Conservation (phyloP, 1,284 basidiomycete genomes). For the Retiboletus flavoniger region DNA sequence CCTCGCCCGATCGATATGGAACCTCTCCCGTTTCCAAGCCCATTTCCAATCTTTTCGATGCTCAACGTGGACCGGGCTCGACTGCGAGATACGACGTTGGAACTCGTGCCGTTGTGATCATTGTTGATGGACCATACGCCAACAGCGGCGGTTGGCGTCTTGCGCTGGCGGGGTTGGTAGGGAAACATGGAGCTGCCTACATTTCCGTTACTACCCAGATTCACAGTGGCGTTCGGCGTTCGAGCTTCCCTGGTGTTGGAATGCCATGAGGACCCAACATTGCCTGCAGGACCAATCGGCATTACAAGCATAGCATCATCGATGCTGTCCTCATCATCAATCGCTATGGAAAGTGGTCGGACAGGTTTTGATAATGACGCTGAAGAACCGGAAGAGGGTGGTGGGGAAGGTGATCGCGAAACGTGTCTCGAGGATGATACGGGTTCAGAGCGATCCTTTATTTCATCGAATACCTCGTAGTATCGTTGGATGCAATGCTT, state of each 20-base stretch:
- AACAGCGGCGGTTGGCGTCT: constrained; percentile 27
- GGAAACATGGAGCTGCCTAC: constrained; percentile 18
- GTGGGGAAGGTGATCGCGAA: constrained; percentile 30
- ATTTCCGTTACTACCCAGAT: constrained; percentile 1
- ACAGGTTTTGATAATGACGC: constrained; percentile 21
- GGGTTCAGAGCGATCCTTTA: constrained; percentile 65
- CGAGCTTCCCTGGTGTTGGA: constrained; percentile 11
- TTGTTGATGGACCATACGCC: constrained; percentile 33
- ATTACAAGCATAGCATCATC: constrained; percentile 75
- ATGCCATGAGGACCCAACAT: constrained; percentile 14
- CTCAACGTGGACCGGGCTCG: constrained; percentile 61
- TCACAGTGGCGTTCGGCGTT: constrained; percentile 8
- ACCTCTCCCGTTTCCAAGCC: constrained; percentile 44
- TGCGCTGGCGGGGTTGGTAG: constrained; percentile 43
- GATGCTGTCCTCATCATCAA: constrained; percentile 65
- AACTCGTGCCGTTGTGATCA: constrained; percentile 21
- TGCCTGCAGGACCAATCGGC: constrained; percentile 55
- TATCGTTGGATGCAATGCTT: constrained; percentile 79
- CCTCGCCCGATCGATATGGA: constrained; percentile 64
- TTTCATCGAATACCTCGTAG: constrained; percentile 82
- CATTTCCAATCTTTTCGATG: constrained; percentile 45
- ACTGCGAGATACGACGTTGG: constrained; percentile 28
- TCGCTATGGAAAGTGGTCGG: constrained; percentile 24
- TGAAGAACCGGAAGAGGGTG: constrained; percentile 31
- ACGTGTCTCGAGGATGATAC: constrained; percentile 33